Evolutionary conservation across 345 rosid genomes (phyloP).

Genomic region (Moricandia moricandioides): DNA sequence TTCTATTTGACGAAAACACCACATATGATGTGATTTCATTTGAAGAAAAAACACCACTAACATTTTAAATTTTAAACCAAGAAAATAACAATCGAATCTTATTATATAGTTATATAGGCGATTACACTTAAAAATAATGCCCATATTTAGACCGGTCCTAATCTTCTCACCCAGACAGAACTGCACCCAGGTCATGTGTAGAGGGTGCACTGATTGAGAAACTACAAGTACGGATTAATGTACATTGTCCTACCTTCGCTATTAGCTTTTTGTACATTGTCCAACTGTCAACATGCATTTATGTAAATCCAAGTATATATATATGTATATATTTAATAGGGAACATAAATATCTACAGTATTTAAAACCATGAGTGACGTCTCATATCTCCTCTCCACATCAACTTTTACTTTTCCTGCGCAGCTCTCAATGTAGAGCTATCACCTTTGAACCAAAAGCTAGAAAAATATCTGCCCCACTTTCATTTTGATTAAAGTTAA

Average conservation of each 20-base stretch:
- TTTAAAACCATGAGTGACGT: constrained; percentile 18
- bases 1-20: neutral
- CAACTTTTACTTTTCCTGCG: constrained; percentile 3
- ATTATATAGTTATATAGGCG: neutral
- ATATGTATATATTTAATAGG: too few species aligned
- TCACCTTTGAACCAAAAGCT: neutral
- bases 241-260: constrained; percentile 23
- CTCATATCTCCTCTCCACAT: constrained; percentile 22
- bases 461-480: neutral
- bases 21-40: neutral
- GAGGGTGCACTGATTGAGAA: constrained; percentile 33
- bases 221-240: constrained; percentile 31
- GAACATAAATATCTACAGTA: constrained; percentile 14
- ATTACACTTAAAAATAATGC: neutral
- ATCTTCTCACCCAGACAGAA: neutral
- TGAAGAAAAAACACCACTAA: neutral
- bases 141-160: constrained; percentile 1
- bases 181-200: constrained; percentile 5
- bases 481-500: neutral
- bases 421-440: neutral
- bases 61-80: neutral
- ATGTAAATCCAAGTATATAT: neutral
- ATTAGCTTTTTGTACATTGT: constrained; percentile 11
- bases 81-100: neutral
- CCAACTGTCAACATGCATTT: constrained; percentile 8